phyloP scores from a whole-genome alignment of 2,329 filamentous ascomycete species.

The Pseudocercospora eumusae region DNA sequence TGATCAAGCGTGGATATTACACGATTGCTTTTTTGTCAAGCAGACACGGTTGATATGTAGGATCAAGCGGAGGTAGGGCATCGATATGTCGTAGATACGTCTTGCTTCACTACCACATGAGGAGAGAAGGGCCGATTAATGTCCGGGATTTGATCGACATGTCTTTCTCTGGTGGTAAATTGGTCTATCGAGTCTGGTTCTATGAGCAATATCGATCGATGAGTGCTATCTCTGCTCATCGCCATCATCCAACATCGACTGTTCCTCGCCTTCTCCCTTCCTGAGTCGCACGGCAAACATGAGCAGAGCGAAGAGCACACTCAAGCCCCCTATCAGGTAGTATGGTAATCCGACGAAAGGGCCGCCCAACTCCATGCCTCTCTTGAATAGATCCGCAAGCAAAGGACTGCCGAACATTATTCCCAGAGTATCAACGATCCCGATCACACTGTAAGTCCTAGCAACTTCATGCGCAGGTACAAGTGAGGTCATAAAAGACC shows the following conservation, averaged over 20 bases:
- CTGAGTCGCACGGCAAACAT: constrained; percentile 26
- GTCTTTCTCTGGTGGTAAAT: too few species aligned
- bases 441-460: constrained; percentile 56
- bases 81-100: not conserved
- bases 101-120: not conserved
- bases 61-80: constrained; percentile 22
- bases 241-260: not conserved
- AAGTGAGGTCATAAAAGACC: constrained; percentile 56
- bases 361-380: constrained; percentile 52
- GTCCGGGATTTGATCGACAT: too few species aligned
- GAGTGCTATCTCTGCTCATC: not conserved
- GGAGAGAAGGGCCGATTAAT: too few species aligned
- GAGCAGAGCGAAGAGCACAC: constrained; percentile 24
- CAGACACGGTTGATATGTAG: constrained; percentile 19
- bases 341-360: constrained; percentile 55
- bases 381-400: constrained; percentile 51
- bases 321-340: constrained; percentile 43
- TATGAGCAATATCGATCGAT: not conserved
- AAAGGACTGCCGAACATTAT: constrained; percentile 51
- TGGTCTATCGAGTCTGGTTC: too few species aligned
- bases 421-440: constrained; percentile 55
- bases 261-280: constrained; percentile 39
- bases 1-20: constrained; percentile 26
- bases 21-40: constrained; percentile 21
- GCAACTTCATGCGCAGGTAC: constrained; percentile 58